Base-by-base conservation (phyloP, 202 grass and related monocot species). In the Alloteropsis angusta region DNA sequence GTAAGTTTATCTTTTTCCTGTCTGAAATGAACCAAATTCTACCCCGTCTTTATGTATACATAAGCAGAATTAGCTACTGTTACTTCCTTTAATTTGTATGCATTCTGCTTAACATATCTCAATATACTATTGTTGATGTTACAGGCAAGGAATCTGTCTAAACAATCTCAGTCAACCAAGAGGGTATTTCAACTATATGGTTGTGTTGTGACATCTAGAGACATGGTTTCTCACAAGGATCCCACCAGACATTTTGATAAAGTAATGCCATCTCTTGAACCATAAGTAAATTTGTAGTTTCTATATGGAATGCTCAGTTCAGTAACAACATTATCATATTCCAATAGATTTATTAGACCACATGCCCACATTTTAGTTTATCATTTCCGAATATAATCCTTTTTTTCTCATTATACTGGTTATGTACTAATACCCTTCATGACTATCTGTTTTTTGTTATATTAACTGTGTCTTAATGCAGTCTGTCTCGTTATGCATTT, bases 171-270 rank as follows among this genome's bases (percentile, higher is more conserved):
- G 55, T 86, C 94, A 83, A 94, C 61, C 49, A 94, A 69, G 83
- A 92, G 89, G 74, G 81, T 74, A 52, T 98, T 94, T 72, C 84
- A 98, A 80, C 71, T 98, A 25, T 94, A 93, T 90, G 95, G 95
- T 23, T 98, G 95, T 75, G 65, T 95, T 56, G 78, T 93, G 19
- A 95, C 95, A 60, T 89, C 74, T 76, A 69, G 62, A 89, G 87
- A 98, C 56, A 98, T 98, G 95, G 95, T 98, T 60, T 83, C 92
- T 77, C 89, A 92, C 65, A 93, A 85, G 54, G 85, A 98, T 89
- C 78, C 83, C 50, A 85, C 47, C 41, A 94, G 37, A 88, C 57
- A 38, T 80, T 98, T 93, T 46, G 81, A 93, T 45, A 98, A 98
- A 86, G 95, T 92, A 92, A 77, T 80, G 69, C 65, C 18, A 69